phyloP scores from a whole-genome alignment of 441 rosid species.

The Populus tomentosa region DNA sequence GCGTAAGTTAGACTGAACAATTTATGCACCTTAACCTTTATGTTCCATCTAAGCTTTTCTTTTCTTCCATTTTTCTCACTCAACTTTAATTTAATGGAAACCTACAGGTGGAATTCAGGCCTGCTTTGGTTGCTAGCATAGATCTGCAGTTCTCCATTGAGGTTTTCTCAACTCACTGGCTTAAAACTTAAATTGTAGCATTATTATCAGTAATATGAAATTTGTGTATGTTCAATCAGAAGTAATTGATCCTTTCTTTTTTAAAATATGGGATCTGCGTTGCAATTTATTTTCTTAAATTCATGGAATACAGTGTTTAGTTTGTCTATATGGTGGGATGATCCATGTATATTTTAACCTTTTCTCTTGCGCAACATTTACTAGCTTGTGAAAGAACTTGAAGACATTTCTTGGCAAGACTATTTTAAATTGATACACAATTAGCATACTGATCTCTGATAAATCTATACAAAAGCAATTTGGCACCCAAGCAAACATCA shows the following conservation, averaged over 20 bases:
- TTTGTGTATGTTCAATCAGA: background rate
- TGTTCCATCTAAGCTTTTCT: slow-evolving; percentile 2
- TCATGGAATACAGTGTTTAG: background rate
- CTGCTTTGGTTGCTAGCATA: slow-evolving; percentile 57
- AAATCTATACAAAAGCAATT: background rate
- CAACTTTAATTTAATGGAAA: background rate
- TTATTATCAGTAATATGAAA: background rate
- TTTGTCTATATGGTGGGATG: background rate
- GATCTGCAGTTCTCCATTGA: slow-evolving; percentile 79
- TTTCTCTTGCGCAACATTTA: background rate
- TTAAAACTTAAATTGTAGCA: slow-evolving; percentile 2
- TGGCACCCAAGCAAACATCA: background rate
- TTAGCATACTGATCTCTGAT: no score
- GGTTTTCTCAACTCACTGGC: slow-evolving; percentile 41
- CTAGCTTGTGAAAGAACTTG: no score
- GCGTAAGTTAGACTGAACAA: slow-evolving; percentile 1
- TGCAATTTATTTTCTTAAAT: background rate
- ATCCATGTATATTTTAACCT: background rate
- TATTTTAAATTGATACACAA: no score
- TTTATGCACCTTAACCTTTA: slow-evolving; percentile 1
- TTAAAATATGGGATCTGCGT: background rate
- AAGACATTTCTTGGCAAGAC: background rate
- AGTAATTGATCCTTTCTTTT: background rate
- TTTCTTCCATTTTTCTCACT: background rate
- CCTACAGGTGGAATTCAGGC: slow-evolving; percentile 76